A percentile compares a stretch with the other conserved stretches of the same genome.
These are phyloP conservation scores for Arachis stenosperma DNA, from an alignment of 306 rosid species.

Conservation along the genomic window DNA sequence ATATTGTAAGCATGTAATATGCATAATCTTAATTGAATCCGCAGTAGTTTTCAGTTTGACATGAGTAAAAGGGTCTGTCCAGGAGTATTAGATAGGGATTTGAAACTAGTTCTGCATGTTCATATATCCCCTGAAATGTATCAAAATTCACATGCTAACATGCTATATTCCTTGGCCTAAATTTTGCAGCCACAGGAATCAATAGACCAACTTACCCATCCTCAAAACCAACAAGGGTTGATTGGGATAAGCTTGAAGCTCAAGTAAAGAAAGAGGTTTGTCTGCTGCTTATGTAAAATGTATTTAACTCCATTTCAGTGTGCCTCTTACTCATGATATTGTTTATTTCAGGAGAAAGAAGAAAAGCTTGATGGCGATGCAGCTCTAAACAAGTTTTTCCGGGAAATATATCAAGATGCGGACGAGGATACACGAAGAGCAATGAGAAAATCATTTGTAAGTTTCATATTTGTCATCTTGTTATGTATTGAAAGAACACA, in stretches of 20 bases:
- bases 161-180: conserved; percentile 23
- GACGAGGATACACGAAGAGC: conserved; percentile 95
- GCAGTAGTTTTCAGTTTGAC: neutral
- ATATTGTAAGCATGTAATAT: conserved; percentile 1
- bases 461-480: conserved; percentile 12
- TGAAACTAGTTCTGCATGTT: neutral
- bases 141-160: neutral
- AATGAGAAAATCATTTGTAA: conserved; percentile 93
- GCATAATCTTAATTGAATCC: neutral
- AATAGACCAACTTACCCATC: conserved; percentile 78
- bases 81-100: neutral
- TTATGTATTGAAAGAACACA: neutral
- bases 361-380: conserved; percentile 98
- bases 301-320: neutral
- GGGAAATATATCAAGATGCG: conserved; percentile 84
- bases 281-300: conserved; percentile 10
- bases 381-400: conserved; percentile 89
- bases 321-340: conserved; percentile 19
- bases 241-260: conserved; percentile 96
- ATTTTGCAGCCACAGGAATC: conserved; percentile 51
- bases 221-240: conserved; percentile 66
- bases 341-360: conserved; percentile 74
- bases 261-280: conserved; percentile 87
- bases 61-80: neutral
- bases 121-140: neutral